Percentiles rank a stretch among this genome's conserved stretches.
Evolutionary conservation across 1,139 yeast species (phyloP).

Genomic region (Yamadazyma atlantica): DNA sequence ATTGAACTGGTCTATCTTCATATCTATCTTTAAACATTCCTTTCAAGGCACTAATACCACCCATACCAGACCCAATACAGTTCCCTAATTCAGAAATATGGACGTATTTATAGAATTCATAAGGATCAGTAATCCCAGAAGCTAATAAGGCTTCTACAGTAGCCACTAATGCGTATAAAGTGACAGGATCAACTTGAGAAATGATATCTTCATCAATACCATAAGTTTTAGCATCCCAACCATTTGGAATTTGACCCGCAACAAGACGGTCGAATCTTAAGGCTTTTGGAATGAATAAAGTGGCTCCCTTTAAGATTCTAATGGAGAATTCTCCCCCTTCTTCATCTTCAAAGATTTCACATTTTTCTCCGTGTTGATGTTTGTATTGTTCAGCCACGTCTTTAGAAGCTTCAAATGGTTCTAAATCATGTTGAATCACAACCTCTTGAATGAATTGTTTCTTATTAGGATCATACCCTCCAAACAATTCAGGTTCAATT

Average conservation of each 20-base stretch:
- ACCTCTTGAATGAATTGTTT: constrained; percentile 93
- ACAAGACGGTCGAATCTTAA: constrained; percentile 92
- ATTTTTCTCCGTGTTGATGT: constrained; percentile 90
- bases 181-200: constrained; percentile 93
- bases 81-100: constrained; percentile 98
- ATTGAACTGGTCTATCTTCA: constrained; percentile 90
- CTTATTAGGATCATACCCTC: constrained; percentile 92
- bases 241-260: constrained; percentile 98
- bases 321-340: constrained; percentile 93
- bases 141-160: constrained; percentile 92
- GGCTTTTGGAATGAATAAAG: constrained; percentile 91
- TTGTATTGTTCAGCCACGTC: constrained; percentile 91
- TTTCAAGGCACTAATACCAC: constrained; percentile 95
- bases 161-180: constrained; percentile 87
- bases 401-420: constrained; percentile 91
- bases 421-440: constrained; percentile 92
- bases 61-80: constrained; percentile 99
- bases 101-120: constrained; percentile 96
- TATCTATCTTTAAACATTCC: constrained; percentile 97
- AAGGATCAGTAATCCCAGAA: constrained; percentile 96
- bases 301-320: constrained; percentile 88
- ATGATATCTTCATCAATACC: constrained; percentile 95
- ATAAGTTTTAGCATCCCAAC: constrained; percentile 94
- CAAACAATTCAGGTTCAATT: constrained; percentile 91
- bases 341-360: constrained; percentile 85